phyloP scores from a whole-genome alignment of 1,284 basidiomycete genomes.

The Leccinum subfulvum region DNA sequence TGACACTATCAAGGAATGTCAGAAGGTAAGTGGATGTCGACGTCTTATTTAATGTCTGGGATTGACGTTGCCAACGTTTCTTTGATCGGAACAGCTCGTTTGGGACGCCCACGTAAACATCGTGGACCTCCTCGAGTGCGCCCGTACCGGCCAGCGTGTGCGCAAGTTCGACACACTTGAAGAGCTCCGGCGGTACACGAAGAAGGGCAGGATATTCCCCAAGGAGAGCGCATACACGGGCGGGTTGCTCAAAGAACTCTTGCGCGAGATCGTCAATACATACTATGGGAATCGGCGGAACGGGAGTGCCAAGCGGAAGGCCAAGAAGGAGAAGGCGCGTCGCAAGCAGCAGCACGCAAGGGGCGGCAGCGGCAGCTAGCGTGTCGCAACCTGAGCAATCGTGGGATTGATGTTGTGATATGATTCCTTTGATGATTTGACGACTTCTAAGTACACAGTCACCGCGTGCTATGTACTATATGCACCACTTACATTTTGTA shows the following conservation, averaged over 20 bases:
- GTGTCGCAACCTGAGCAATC: background rate
- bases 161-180: constrained; percentile 13
- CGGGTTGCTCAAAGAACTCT: constrained; percentile 14
- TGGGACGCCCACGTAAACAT: constrained; percentile 21
- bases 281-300: constrained; percentile 18
- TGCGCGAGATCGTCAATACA: constrained; percentile 13
- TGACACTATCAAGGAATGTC: constrained; percentile 8
- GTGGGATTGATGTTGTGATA: background rate
- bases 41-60: background rate
- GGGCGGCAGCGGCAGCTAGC: background rate
- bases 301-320: constrained; percentile 19
- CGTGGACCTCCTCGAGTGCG: constrained; percentile 15
- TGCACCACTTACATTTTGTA: background rate
- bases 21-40: constrained; percentile 5
- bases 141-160: constrained; percentile 9
- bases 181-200: constrained; percentile 11
- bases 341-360: background rate
- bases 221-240: constrained; percentile 14
- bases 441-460: background rate
- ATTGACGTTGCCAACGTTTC: background rate
- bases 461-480: background rate
- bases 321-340: constrained; percentile 9
- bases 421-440: background rate
- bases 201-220: constrained; percentile 4
- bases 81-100: constrained; percentile 9